Evolutionary conservation across 2,329 filamentous ascomycete species (phyloP), one percentile per base, ranked within the genome.

Genomic region (Rosellinia necatrix): DNA sequence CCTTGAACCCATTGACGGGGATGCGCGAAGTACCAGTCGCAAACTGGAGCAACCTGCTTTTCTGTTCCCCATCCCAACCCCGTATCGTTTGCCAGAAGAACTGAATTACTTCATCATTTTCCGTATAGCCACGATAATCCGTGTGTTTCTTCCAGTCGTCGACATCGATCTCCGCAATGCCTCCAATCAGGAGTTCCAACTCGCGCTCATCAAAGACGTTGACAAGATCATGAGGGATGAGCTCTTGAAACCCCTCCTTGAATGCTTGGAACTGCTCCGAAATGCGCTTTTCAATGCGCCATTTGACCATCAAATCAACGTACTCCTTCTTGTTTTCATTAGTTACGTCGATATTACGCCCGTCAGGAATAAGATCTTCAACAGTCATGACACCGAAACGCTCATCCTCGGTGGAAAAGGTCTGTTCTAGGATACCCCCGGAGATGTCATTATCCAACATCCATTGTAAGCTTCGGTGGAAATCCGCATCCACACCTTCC

Each of bases 71-170:
- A 72, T 99, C 94, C 94, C 94, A 99, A 59, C 86, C 91, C 64
- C 93, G 88, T 63, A 99, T 94, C 59, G 90, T 93, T 80, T 96
- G 92, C 94, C 94, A 99, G 83, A 99, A 99, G 80, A 96, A 92
- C 74, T 96, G 90, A 64, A 99, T 94, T 22, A 99, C 94, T 70
- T 97, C 91, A 68, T 99, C 94, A 54, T 88, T 92, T 76, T 99
- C 94, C 8, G 96, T 97, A 81, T 99, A 99, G 51, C 94, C 94
- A 66, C 94, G 89, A 76, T 99, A 99, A 71, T 99, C 94, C 42
- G 94, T 99, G 77, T 99, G 94, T 81, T 99, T 99, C 88, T 99
- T 97, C 94, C 94, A 99, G 76, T 99, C 94, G 58, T 99, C 94
- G 13, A 99, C 93, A 70, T 99, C 94, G 66, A 99, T 99, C 76